Evolutionary conservation across 805 yeast genomes (phyloP), one percentile per base, ranked within the genome.

Genomic region (Nakazawaea anatomiae): DNA sequence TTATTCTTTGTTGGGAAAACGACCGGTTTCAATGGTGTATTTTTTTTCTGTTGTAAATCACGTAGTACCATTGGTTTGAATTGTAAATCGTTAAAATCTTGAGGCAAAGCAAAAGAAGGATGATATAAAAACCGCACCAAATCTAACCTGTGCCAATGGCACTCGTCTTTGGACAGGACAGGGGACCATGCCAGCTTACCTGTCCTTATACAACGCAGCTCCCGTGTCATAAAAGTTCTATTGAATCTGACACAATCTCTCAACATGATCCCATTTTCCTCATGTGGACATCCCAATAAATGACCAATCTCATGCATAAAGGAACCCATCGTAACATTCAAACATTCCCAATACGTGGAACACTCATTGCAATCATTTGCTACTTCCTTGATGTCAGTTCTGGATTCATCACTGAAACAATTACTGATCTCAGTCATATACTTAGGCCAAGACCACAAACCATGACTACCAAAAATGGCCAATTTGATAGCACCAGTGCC

Each of bases 281-380:
- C 94, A 67, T 92, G 98, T 0, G 98, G 97, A 56, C 92, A 87
- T 0, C 97, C 96, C 41, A 92, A 71, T 30, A 81, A 70, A 64
- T 92, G 98, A 1, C 99, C 98, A 47, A 92, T 85, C 63, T 92
- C 98, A 66, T 92, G 98, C 85, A 91, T 75, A 59, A 90, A 91
- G 0, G 98, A 97, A 43, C 99, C 98, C 58, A 88, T 63, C 1
- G 97, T 88, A 38, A 92, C 77, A 53, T 87, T 85, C 43, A 87
- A 68, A 60, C 95, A 87, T 66, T 92, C 97, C 96, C 97, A 94
- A 51, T 85, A 77, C 1, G 95, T 77, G 0, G 94, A 87, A 64
- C 96, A 86, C 62, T 91, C 86, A 58, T 81, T 79, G 57, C 85
- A 74, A 65, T 94, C 99, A 65, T 94, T 90, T 9, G 96, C 97